Evolutionary conservation across 495 filamentous ascomycete genomes (phyloP).

Genomic region (Penicillium ochrochloron): DNA sequence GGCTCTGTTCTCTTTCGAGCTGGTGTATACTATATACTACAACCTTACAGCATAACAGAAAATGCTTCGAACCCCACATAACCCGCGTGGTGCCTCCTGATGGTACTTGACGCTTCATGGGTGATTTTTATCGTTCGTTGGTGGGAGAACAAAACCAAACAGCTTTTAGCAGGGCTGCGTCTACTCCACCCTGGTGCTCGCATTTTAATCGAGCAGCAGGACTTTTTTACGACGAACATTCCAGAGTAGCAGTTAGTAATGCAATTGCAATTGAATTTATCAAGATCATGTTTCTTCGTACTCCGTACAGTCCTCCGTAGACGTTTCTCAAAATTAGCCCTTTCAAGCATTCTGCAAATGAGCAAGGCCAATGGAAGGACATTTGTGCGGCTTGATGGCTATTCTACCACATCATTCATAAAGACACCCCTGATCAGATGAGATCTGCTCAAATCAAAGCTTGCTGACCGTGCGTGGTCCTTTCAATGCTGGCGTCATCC

Average conservation of each 20-base stretch:
- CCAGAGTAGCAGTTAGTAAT: neutral
- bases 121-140: conserved; percentile 55
- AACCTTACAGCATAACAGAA: neutral
- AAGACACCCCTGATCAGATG: too few relatives aligned
- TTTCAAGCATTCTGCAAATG: neutral
- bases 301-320: too few relatives aligned
- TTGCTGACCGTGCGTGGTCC: too few relatives aligned
- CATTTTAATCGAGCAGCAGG: conserved; percentile 48
- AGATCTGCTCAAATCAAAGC: too few relatives aligned
- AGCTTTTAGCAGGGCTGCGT: conserved; percentile 61
- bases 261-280: neutral
- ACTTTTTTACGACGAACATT: conserved; percentile 60
- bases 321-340: too few relatives aligned
- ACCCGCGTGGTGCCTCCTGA: conserved; percentile 48
- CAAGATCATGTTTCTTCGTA: neutral
- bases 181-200: conserved; percentile 60
- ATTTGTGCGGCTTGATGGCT: too few relatives aligned
- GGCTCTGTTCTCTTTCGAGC: neutral
- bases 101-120: conserved; percentile 48
- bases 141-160: conserved; percentile 60
- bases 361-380: too few relatives aligned
- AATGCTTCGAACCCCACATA: conserved; percentile 41
- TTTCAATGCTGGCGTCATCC: too few relatives aligned
- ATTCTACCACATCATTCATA: too few relatives aligned
- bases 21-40: too few relatives aligned